Evolutionary conservation across 2,329 filamentous ascomycete species (phyloP).

Genomic region (Escovopsis weberi): DNA sequence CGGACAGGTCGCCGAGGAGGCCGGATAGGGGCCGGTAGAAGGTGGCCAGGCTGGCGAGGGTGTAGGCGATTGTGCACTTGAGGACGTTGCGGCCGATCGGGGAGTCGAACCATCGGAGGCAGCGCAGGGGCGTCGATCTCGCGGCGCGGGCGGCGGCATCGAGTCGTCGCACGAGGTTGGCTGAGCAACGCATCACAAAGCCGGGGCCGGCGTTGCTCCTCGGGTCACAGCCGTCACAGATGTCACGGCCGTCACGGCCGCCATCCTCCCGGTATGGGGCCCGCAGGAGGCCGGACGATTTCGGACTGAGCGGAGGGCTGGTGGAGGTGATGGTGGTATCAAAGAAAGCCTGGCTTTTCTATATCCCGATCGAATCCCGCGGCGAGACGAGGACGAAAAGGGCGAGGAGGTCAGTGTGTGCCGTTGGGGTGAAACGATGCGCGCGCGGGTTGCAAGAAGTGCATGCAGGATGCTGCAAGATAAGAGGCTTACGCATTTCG

Average conservation of each 20-base stretch:
- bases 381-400: too few species aligned
- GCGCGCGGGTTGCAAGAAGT: too few species aligned
- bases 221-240: background rate
- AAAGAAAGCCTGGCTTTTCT: too few species aligned
- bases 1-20: constrained; percentile 67
- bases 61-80: constrained; percentile 77
- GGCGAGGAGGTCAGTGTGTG: too few species aligned
- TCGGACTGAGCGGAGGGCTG: too few species aligned
- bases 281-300: too few species aligned
- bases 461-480: background rate
- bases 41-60: constrained; percentile 68
- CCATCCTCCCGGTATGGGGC: background rate
- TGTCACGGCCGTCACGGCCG: background rate
- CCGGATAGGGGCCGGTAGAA: constrained; percentile 57
- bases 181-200: constrained; percentile 1
- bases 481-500: background rate
- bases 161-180: background rate
- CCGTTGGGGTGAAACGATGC: too few species aligned
- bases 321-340: too few species aligned
- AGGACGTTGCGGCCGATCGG: constrained; percentile 60
- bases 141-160: constrained; percentile 2
- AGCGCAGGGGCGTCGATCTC: constrained; percentile 2
- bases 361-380: too few species aligned
- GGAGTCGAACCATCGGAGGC: constrained; percentile 41
- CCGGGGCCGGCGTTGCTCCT: background rate